phyloP scores from a whole-genome alignment of 495 filamentous ascomycete genomes.

The Astrocystis sublimbata region DNA sequence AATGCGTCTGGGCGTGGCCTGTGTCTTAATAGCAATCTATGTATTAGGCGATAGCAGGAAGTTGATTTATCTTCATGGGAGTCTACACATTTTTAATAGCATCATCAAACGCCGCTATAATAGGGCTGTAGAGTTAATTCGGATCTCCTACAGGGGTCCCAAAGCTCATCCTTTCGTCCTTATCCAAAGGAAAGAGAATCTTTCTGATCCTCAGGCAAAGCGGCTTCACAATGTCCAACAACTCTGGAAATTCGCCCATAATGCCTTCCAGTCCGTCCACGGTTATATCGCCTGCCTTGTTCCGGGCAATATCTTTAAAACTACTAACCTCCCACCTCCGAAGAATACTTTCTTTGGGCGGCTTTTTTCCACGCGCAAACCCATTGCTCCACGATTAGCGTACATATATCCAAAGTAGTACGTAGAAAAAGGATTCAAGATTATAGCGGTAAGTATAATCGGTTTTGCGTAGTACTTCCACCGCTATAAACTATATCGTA shows the following conservation, averaged over 20 bases:
- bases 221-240: background rate
- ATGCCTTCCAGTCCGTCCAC: background rate
- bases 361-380: conserved; percentile 20
- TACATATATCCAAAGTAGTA: conserved; percentile 31
- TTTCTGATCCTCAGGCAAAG: conserved; percentile 17
- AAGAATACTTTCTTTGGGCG: conserved; percentile 21
- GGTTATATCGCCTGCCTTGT: conserved; percentile 10
- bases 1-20: too few relatives aligned
- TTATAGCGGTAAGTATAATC: conserved; percentile 37
- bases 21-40: too few relatives aligned
- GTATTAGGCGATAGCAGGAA: too few relatives aligned
- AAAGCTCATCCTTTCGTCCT: background rate
- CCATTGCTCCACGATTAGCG: conserved; percentile 30
- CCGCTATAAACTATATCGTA: conserved; percentile 31
- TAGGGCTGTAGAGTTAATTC: background rate
- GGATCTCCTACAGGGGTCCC: conserved; percentile 1
- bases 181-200: background rate
- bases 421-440: conserved; percentile 25
- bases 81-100: background rate
- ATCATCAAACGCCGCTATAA: conserved; percentile 4
- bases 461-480: conserved; percentile 32
- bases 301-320: conserved; percentile 23
- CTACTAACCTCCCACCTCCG: conserved; percentile 25
- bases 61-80: too few relatives aligned
- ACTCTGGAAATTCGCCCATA: background rate